These are phyloP conservation scores for Moesziomyces parantarcticus DNA, from an alignment of 1,284 basidiomycete species.

Conservation along the genomic window DNA sequence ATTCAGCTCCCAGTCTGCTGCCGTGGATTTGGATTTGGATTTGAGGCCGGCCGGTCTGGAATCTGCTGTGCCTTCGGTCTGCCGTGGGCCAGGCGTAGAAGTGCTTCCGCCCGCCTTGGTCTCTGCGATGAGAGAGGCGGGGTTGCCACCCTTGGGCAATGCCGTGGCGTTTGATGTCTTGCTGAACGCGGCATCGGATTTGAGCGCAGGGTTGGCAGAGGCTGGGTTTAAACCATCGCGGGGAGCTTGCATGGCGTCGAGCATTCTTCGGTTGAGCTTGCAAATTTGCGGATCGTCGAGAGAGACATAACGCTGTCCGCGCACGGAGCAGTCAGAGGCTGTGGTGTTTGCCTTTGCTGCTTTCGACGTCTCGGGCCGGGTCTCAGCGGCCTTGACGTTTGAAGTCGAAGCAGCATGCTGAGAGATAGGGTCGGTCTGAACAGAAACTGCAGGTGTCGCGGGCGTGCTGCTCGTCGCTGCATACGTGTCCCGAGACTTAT, in stretches of 20 bases:
- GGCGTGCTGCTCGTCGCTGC: background rate
- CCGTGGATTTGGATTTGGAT: background rate
- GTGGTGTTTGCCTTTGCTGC: background rate
- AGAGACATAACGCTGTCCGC: constrained; percentile 46
- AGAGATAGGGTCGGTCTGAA: background rate
- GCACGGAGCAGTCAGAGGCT: constrained; percentile 34
- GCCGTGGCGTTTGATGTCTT: constrained; percentile 1
- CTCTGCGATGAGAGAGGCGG: constrained; percentile 3
- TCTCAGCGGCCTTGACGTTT: constrained; percentile 7
- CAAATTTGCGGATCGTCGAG: constrained; percentile 45
- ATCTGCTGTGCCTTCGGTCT: background rate
- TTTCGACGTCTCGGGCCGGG: constrained; percentile 7
- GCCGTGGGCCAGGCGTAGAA: constrained; percentile 3
- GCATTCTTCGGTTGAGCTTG: constrained; percentile 37
- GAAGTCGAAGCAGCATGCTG: background rate
- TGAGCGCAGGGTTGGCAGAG: background rate
- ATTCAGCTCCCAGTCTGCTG: constrained; percentile 57
- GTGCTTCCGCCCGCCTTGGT: constrained; percentile 6
- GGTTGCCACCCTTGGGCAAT: constrained; percentile 1
- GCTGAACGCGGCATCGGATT: background rate
- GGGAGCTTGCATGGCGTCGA: constrained; percentile 36
- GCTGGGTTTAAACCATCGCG: constrained; percentile 7
- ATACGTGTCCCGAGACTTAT: constrained; percentile 9
- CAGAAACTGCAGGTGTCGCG: background rate
- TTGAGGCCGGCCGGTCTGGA: background rate